These are phyloP conservation scores for Sordariomycetes sp. DNA, from an alignment of 2,329 filamentous ascomycete genomes.

Conservation along the genomic window DNA sequence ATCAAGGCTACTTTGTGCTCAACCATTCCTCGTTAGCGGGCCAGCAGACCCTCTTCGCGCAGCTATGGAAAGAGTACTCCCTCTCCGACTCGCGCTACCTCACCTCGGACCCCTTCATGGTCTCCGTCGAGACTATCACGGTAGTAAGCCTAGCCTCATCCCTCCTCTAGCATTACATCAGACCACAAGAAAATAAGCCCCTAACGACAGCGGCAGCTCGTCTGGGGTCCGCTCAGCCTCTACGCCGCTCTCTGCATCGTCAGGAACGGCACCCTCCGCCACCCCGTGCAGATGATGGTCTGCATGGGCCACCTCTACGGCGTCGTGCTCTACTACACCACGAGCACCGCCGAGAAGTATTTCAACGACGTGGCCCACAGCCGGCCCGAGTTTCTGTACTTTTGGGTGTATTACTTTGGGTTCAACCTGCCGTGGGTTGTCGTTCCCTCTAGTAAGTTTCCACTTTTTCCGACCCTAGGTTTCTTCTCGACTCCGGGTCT, in stretches of 20 bases:
- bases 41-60: conserved; percentile 61
- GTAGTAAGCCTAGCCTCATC: conserved; percentile 36
- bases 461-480: background rate
- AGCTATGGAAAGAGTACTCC: conserved; percentile 89
- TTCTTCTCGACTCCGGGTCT: too few relatives aligned
- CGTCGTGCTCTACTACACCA: conserved; percentile 48
- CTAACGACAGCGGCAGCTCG: conserved; percentile 18
- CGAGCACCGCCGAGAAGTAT: conserved; percentile 34
- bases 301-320: conserved; percentile 46
- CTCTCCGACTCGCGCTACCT: conserved; percentile 80
- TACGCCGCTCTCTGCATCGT: conserved; percentile 31
- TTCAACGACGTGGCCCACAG: conserved; percentile 34
- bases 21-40: conserved; percentile 53
- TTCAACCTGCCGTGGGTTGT: conserved; percentile 49
- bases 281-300: conserved; percentile 35
- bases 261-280: conserved; percentile 25
- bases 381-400: conserved; percentile 46
- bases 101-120: conserved; percentile 66
- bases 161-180: background rate
- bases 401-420: conserved; percentile 49
- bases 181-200: background rate
- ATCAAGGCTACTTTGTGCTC: conserved; percentile 57
- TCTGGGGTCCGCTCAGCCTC: conserved; percentile 47
- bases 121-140: conserved; percentile 80
- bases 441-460: conserved; percentile 36